Evolutionary conservation across 2,329 filamentous ascomycete species (phyloP).

Genomic region (Cordyceps tenuipes): DNA sequence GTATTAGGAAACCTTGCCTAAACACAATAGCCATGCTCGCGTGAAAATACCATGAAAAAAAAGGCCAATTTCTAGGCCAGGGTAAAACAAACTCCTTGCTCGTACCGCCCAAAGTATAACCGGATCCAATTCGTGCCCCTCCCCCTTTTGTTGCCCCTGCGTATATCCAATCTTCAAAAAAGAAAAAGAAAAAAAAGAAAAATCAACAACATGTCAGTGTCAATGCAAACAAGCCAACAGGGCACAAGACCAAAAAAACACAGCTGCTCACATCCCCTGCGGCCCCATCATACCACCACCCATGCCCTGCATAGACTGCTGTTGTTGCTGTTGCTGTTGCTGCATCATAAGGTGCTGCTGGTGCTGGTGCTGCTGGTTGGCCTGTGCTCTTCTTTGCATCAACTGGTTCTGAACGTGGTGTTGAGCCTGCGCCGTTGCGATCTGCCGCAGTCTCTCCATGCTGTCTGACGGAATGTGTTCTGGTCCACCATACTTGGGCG

Average conservation of each 20-base stretch:
- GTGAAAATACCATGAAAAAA: neutral
- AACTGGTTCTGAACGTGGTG: slow-evolving; percentile 17
- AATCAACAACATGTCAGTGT: no score
- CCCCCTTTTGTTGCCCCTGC: slow-evolving; percentile 7
- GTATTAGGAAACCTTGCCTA: slow-evolving; percentile 11
- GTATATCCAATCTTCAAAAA: slow-evolving; percentile 5
- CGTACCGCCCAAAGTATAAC: neutral
- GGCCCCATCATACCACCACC: slow-evolving; percentile 48
- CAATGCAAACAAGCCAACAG: neutral
- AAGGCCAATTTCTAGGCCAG: neutral
- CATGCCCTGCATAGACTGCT: slow-evolving; percentile 43
- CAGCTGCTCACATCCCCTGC: slow-evolving; percentile 34
- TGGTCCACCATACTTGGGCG: slow-evolving; percentile 30
- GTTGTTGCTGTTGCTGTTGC: slow-evolving; percentile 23
- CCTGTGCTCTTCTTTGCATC: slow-evolving; percentile 20
- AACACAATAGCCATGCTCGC: slow-evolving; percentile 10
- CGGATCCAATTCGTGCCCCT: neutral
- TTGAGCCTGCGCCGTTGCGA: slow-evolving; percentile 30
- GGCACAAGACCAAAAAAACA: neutral
- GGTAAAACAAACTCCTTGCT: slow-evolving; percentile 7
- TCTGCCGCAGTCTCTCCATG: slow-evolving; percentile 35
- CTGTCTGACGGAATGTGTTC: slow-evolving; percentile 40
- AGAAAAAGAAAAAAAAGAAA: neutral
- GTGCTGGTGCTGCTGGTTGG: slow-evolving; percentile 21
- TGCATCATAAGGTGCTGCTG: slow-evolving; percentile 28